Conservation (phyloP, 441 rosid species). For the Adansonia rubrostipa region DNA sequence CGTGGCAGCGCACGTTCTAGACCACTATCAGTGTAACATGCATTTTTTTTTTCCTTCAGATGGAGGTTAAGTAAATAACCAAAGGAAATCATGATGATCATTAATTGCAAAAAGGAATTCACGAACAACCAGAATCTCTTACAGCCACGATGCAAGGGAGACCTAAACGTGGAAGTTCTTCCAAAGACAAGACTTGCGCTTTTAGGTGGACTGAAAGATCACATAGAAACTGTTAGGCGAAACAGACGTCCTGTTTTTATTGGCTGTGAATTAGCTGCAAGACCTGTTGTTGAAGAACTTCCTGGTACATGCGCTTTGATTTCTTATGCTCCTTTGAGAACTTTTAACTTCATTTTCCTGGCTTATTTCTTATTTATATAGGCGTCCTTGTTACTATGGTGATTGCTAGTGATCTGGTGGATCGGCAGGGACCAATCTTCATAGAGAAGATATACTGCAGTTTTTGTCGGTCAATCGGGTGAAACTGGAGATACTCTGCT, state of each 20-base stretch:
- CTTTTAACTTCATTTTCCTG: slow-evolving; percentile 15
- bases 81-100: slow-evolving; percentile 74
- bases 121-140: slow-evolving; percentile 92
- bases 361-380: slow-evolving; percentile 28
- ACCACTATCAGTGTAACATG: slow-evolving; percentile 85
- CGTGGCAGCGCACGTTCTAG: slow-evolving; percentile 50
- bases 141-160: slow-evolving; percentile 85
- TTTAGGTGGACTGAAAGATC: slow-evolving; percentile 92
- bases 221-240: slow-evolving; percentile 79
- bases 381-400: slow-evolving; percentile 95
- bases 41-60: slow-evolving; percentile 75
- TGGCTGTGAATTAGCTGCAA: slow-evolving; percentile 84
- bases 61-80: slow-evolving; percentile 96
- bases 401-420: slow-evolving; percentile 91
- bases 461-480: slow-evolving; percentile 95
- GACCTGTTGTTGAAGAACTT: slow-evolving; percentile 91
- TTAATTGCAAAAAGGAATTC: slow-evolving; percentile 96
- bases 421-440: slow-evolving; percentile 83
- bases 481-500: slow-evolving; percentile 92
- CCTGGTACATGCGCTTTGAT: slow-evolving; percentile 55
- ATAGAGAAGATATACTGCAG: slow-evolving; percentile 92
- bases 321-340: background rate
- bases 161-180: slow-evolving; percentile 82
- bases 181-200: slow-evolving; percentile 77
- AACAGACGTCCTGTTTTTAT: slow-evolving; percentile 80